phyloP scores from a whole-genome alignment of 257 asterid genomes.

The Penstemon eatonii region DNA sequence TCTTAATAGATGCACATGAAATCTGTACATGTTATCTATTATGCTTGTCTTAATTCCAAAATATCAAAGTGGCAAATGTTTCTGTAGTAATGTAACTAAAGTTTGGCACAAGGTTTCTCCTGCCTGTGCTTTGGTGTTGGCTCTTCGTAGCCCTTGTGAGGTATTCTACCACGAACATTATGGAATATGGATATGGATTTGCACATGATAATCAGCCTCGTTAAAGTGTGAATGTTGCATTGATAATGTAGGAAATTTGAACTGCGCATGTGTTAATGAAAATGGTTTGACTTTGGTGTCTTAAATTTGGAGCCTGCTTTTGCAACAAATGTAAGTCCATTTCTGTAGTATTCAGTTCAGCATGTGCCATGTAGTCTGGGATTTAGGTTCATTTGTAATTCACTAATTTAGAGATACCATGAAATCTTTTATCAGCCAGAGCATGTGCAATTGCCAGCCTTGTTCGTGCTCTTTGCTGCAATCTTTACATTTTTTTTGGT shows the following conservation, averaged over 20 bases:
- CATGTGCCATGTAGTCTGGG: neutral
- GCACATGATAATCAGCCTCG: constrained; percentile 21
- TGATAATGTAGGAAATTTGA: neutral
- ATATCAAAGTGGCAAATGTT: neutral
- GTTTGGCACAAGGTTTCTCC: neutral
- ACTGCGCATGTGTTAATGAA: constrained; percentile 15
- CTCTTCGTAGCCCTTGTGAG: constrained; percentile 1
- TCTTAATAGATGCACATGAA: constrained; percentile 1
- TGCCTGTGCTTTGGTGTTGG: neutral
- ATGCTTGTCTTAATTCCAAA: neutral
- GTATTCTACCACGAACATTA: neutral
- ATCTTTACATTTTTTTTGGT: no score
- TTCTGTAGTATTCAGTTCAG: neutral
- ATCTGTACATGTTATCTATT: neutral
- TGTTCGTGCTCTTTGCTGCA: neutral
- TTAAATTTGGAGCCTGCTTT: neutral
- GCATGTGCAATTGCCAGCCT: constrained; percentile 4
- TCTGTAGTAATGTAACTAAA: neutral
- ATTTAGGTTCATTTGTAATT: neutral
- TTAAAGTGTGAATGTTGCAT: constrained; percentile 6
- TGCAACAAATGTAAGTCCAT: neutral
- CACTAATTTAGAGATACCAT: constrained; percentile 2
- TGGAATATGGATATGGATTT: neutral
- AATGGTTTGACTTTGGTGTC: neutral
- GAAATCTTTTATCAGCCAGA: neutral